Evolutionary conservation across 805 yeast genomes (phyloP), one percentile per base, ranked within the genome.

Genomic region (Kazachstania psychrophila): DNA sequence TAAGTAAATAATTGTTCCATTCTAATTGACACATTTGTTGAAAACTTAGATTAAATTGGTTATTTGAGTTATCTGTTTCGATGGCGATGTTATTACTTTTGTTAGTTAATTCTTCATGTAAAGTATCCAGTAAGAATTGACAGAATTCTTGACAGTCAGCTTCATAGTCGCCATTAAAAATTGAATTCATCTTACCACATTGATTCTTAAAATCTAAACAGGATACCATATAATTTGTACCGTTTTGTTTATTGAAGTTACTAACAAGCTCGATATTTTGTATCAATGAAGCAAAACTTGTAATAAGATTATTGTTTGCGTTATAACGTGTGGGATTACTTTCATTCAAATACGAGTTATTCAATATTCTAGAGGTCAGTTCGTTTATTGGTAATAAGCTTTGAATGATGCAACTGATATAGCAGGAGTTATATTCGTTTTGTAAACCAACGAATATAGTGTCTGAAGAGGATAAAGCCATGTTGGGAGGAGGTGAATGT

Each of bases 121-220:
- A 63, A 2, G 92, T 87, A 59, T 89, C 96, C 19, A 89, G 65
- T 23, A 89, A 58, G 68, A 83, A 89, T 22, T 94, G 88, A 34
- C 87, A 69, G 52, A 89, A 81, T 54, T 89, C 97, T 55, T 88
- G 96, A 2, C 95, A 83, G 54, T 89, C 97, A 52, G 89, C 96
- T 56, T 89, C 96, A 40, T 74, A 76, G 47, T 77, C 79, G 2
- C 85, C 94, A 0, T 79, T 72, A 62, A 87, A 89, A 68, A 80
- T 72, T 1, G 79, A 71, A 25, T 86, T 79, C 26, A 83, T 57
- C 1, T 78, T 66, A 0, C 94, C 95, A 16, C 80, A 63, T 2
- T 77, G 70, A 33, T 66, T 66, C 52, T 84, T 83, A 56, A 88
- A 80, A 14, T 70, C 70, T 14, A 31, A 15, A 13, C 31, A 20